These are phyloP conservation scores for Saccharomycopsis olivae DNA, from an alignment of 805 yeast genomes.

Conservation along the genomic window DNA sequence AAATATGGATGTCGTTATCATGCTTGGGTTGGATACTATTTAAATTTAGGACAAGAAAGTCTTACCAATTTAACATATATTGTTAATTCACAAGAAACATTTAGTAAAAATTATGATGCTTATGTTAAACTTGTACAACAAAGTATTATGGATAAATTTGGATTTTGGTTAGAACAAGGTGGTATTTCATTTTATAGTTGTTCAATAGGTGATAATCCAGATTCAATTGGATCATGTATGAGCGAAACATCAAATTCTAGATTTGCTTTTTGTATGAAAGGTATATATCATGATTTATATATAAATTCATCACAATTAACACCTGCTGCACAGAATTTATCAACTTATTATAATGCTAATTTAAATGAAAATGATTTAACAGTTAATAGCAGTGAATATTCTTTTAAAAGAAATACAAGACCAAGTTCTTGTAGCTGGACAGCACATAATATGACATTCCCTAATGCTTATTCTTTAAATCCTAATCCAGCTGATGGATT, in stretches of 20 bases:
- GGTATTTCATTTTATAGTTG: slow-evolving; percentile 8
- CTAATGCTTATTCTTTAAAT: slow-evolving; percentile 4
- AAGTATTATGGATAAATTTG: slow-evolving; percentile 7
- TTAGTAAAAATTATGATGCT: slow-evolving; percentile 8
- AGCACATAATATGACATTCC: slow-evolving; percentile 4
- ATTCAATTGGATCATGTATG: not conserved
- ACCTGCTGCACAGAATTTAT: slow-evolving; percentile 1
- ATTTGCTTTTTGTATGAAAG: not conserved
- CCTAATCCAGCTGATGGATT: slow-evolving; percentile 9
- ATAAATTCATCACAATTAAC: not conserved
- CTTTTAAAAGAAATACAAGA: not conserved
- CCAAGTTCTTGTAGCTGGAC: slow-evolving; percentile 2
- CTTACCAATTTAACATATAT: slow-evolving; percentile 11
- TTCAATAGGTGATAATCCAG: not conserved
- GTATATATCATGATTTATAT: slow-evolving; percentile 1
- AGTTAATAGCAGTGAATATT: not conserved
- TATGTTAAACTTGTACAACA: slow-evolving; percentile 7
- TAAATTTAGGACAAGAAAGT: slow-evolving; percentile 9
- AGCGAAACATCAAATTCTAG: too few relatives aligned
- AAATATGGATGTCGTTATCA: slow-evolving; percentile 13
- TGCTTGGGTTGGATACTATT: slow-evolving; percentile 8
- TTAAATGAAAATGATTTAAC: not conserved
- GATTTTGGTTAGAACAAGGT: slow-evolving; percentile 6
- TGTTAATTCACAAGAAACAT: slow-evolving; percentile 6
- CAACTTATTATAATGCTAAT: slow-evolving; percentile 2